Percentiles rank a stretch among this genome's conserved stretches.
Conservation (phyloP, 768 basidiomycete species). For the Podaxis carcinomalis region DNA sequence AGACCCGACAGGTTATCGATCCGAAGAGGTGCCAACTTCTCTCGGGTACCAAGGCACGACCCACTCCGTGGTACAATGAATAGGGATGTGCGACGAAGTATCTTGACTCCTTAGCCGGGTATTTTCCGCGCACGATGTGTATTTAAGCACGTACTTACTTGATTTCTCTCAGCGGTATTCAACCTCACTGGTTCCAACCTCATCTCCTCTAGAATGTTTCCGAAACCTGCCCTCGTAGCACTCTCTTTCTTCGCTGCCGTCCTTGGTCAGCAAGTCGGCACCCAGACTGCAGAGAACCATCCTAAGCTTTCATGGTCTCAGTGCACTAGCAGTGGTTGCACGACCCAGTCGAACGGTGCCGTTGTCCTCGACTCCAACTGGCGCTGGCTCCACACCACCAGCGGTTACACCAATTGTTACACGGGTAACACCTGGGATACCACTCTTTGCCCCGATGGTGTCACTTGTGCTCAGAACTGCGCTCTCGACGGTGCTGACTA, state of each 20-base stretch:
- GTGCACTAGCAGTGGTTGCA: constrained; percentile 43
- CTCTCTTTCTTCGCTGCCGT: constrained; percentile 38
- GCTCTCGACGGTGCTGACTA: constrained; percentile 46
- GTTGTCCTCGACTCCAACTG: constrained; percentile 56
- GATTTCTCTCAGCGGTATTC: constrained; percentile 15
- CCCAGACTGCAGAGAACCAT: constrained; percentile 44
- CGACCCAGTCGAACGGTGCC: constrained; percentile 25
- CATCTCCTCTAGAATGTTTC: constrained; percentile 30
- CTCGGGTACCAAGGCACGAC: not conserved
- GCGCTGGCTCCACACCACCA: constrained; percentile 46
- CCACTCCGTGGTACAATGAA: not conserved
- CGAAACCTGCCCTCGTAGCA: constrained; percentile 28
- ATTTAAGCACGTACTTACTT: constrained; percentile 17
- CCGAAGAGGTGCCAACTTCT: constrained; percentile 1
- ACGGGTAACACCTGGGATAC: constrained; percentile 54
- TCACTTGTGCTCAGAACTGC: constrained; percentile 41
- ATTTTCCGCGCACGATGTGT: constrained; percentile 17
- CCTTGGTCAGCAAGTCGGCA: constrained; percentile 53
- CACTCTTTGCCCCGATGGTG: constrained; percentile 44
- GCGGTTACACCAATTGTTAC: constrained; percentile 42
- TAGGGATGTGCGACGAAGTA: not conserved
- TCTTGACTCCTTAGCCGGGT: constrained; percentile 13
- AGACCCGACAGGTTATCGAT: not conserved
- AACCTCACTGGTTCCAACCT: constrained; percentile 12
- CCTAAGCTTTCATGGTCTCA: constrained; percentile 41